phyloP scores from a whole-genome alignment of 2,329 filamentous ascomycete genomes.

The Ophiostoma ulmi region DNA sequence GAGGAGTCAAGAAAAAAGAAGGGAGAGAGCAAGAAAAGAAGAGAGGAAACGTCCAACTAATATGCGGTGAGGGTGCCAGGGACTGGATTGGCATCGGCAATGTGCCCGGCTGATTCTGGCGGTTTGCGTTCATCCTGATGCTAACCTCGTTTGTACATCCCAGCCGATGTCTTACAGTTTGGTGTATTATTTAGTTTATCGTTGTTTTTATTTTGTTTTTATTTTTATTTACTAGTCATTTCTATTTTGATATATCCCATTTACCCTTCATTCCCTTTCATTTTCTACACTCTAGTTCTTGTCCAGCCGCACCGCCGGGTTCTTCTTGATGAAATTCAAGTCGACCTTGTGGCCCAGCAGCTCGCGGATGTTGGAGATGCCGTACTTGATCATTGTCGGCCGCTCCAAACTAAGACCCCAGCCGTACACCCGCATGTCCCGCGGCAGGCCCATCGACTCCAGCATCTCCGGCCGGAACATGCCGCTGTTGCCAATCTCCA shows the following conservation, averaged over 20 bases:
- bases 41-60: background rate
- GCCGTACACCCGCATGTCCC: constrained; percentile 84
- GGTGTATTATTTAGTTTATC: background rate
- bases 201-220: background rate
- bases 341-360: constrained; percentile 94
- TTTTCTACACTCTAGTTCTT: constrained; percentile 55
- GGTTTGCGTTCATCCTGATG: background rate
- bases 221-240: background rate
- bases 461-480: constrained; percentile 99
- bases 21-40: background rate
- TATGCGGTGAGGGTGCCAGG: background rate
- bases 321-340: constrained; percentile 83
- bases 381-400: constrained; percentile 97
- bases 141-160: constrained; percentile 8
- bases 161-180: background rate
- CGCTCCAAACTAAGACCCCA: constrained; percentile 89
- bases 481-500: constrained; percentile 96
- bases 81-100: background rate
- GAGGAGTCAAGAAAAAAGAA: background rate
- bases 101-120: background rate
- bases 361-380: constrained; percentile 84
- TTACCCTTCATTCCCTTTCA: background rate
- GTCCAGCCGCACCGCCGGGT: constrained; percentile 84
- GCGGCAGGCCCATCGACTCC: constrained; percentile 83
- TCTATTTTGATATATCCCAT: background rate